A percentile compares a stretch with the other conserved stretches of the same genome.
Conservation (phyloP, 805 yeast genomes). For the Blastobotrys americana region DNA sequence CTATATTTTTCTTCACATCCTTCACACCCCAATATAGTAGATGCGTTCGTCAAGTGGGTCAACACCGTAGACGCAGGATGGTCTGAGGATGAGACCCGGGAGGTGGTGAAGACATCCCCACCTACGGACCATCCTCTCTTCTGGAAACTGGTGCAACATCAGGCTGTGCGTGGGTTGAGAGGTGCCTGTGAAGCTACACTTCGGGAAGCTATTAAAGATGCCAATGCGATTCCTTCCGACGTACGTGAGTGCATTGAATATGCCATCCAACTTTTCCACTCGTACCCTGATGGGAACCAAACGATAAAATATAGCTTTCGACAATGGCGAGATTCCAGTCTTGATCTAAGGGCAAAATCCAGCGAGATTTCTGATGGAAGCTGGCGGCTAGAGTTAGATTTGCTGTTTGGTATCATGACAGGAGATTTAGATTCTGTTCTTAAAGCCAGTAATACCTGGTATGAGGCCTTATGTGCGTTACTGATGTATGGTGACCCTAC, state of each 20-base stretch:
- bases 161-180: slow-evolving; percentile 15
- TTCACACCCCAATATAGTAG: slow-evolving; percentile 14
- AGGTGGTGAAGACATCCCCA: slow-evolving; percentile 14
- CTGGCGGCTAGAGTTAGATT: slow-evolving; percentile 17
- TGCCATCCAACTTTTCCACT: slow-evolving; percentile 17
- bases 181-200: slow-evolving; percentile 11
- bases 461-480: slow-evolving; percentile 27
- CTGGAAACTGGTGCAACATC: slow-evolving; percentile 15
- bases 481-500: slow-evolving; percentile 27
- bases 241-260: slow-evolving; percentile 10
- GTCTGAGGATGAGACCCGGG: slow-evolving; percentile 13
- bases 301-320: slow-evolving; percentile 15
- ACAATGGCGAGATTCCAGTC: slow-evolving; percentile 25
- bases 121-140: slow-evolving; percentile 14
- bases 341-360: slow-evolving; percentile 17
- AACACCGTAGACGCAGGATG: slow-evolving; percentile 22
- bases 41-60: slow-evolving; percentile 26
- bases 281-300: slow-evolving; percentile 21
- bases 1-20: slow-evolving; percentile 16
- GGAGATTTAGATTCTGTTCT: slow-evolving; percentile 27
- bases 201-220: slow-evolving; percentile 1
- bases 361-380: slow-evolving; percentile 15
- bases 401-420: slow-evolving; percentile 22
- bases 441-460: slow-evolving; percentile 26
- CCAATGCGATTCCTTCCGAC: slow-evolving; percentile 3